Evolutionary conservation across 2,329 filamentous ascomycete species (phyloP), one percentile per base, ranked within the genome.

Genomic region (Sodiomyces alkalinus): DNA sequence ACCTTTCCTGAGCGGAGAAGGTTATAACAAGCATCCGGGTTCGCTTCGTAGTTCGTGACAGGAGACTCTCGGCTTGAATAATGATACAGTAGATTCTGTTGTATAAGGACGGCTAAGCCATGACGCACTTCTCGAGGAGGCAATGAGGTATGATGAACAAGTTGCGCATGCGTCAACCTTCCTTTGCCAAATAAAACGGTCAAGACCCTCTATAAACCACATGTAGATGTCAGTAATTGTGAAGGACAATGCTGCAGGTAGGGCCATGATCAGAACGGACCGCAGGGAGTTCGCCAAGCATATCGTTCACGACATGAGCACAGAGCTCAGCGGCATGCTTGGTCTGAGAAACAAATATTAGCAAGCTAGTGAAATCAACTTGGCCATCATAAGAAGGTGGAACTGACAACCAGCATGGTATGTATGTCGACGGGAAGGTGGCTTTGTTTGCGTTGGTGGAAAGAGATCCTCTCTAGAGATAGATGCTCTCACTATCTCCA

Each of bases 281-380:
- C 49, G 83, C 82, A 37, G 85, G 83, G 33, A 96, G 73, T 58
- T 92, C 81, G 48, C 90, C 90, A 53, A 90, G 87, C 34, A 81
- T 67, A 50, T 94, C 85, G 48, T 85, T 75, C 38, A 96, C 77
- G 38, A 94, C 68, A 49, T 92, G 74, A 60, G 77, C 71, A 62
- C 83, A 93, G 48, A 96, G 80, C 69, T 94, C 82, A 46, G 79
- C 74, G 41, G 80, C 67, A 51, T 80, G 70, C 60, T 83, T 74
- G 35, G 71, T 73, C 72, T 77, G 15, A 27, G n/a, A 19, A 6
- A 28, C 16, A 15, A 14, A 32, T 17, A 40, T 54, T 34, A 53
- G 47, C 25, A 24, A 23, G 24, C 19, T n/a, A 18, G 6, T 17
- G 14, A n/a, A 8, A 9, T 8, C 7, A 22, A 32, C 19, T 21